A percentile compares a stretch with the other conserved stretches of the same genome.
phyloP scores from a whole-genome alignment of 306 rosid species.

The Astragalus membranaceus region DNA sequence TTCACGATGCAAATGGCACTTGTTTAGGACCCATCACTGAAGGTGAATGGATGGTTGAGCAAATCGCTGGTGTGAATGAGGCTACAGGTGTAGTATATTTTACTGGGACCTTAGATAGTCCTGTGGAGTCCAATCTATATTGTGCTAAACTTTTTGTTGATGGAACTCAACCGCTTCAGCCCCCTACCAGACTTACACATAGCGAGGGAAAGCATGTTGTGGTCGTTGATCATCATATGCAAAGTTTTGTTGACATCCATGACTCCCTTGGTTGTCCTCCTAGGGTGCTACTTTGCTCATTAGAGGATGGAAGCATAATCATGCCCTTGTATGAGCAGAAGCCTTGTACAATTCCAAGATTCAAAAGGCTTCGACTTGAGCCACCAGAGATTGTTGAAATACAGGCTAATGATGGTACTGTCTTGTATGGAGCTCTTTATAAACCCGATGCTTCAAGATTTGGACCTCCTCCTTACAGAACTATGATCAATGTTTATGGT shows the following conservation, averaged over 20 bases:
- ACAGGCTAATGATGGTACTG: conserved; percentile 57
- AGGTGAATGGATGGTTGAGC: conserved; percentile 99
- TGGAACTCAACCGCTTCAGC: conserved; percentile 48
- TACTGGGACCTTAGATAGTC: conserved; percentile 84
- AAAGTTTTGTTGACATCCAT: conserved; percentile 59
- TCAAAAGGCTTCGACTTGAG: conserved; percentile 70
- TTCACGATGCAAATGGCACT: conserved; percentile 66
- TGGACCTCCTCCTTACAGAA: conserved; percentile 94
- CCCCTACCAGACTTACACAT: conserved; percentile 67
- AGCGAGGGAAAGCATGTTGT: conserved; percentile 79
- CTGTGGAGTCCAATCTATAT: conserved; percentile 78
- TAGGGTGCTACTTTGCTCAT: conserved; percentile 68
- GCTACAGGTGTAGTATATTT: conserved; percentile 76
- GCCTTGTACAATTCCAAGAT: conserved; percentile 44
- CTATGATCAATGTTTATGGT: conserved; percentile 85
- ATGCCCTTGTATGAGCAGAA: conserved; percentile 70
- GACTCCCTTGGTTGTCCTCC: conserved; percentile 84
- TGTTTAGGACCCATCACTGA: conserved; percentile 82
- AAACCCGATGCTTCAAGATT: conserved; percentile 71
- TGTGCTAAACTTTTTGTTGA: conserved; percentile 53
- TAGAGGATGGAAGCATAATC: conserved; percentile 73
- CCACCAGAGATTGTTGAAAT: conserved; percentile 67
- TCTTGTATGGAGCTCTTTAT: conserved; percentile 69
- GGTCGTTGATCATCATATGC: conserved; percentile 84
- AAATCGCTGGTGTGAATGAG: conserved; percentile 85